Evolutionary conservation across 2,329 filamentous ascomycete species (phyloP).

Genomic region (Myriosclerotinia scirpicola): DNA sequence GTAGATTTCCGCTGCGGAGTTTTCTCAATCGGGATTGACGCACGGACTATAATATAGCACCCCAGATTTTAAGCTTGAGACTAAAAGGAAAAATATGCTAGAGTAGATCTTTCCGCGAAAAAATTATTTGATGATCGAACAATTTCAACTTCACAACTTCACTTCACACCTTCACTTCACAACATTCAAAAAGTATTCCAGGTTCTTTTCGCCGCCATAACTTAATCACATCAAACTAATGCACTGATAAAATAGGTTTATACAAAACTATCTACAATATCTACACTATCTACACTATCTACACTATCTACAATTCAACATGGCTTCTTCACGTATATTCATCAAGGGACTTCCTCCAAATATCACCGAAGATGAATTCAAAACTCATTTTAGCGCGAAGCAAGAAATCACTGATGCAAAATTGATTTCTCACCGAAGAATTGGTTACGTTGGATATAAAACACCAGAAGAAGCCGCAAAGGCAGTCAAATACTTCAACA

Average conservation of each 20-base stretch:
- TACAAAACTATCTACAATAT: not conserved
- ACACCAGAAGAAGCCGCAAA: conserved; percentile 74
- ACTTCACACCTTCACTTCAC: not conserved
- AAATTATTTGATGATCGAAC: conserved; percentile 8
- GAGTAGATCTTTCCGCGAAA: conserved; percentile 13
- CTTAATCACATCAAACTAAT: not conserved
- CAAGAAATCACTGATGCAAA: conserved; percentile 86
- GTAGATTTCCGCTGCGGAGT: not conserved
- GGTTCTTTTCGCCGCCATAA: not conserved
- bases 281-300: not conserved
- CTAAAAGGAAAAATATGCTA: conserved; percentile 20
- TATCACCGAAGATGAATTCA: conserved; percentile 80
- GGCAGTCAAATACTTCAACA: conserved; percentile 94
- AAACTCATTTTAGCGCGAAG: conserved; percentile 80
- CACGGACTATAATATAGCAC: conserved; percentile 1
- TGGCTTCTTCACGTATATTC: conserved; percentile 65
- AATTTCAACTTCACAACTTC: not conserved
- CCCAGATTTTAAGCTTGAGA: conserved; percentile 13
- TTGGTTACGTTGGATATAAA: conserved; percentile 95
- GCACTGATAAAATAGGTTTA: not conserved
- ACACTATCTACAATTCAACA: conserved; percentile 8
- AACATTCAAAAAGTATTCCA: not conserved
- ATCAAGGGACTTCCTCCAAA: conserved; percentile 83
- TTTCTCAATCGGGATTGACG: not conserved
- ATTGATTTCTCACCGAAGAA: conserved; percentile 83